Base-by-base conservation (phyloP, 805 yeast genomes). In the Candida sakaeoensis region DNA sequence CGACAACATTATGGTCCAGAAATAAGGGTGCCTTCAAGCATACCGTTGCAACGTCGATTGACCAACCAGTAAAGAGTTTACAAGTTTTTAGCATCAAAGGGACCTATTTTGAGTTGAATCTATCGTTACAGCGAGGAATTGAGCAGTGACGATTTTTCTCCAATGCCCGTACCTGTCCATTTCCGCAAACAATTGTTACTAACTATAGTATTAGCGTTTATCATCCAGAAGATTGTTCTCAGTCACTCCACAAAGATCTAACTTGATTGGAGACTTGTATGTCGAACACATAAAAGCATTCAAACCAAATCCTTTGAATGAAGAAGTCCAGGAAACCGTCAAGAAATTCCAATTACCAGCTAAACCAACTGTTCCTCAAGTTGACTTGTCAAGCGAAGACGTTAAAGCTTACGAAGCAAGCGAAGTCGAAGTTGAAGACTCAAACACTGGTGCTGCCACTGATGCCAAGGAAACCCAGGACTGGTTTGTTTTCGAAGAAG, bases 221-320 rank as follows among this genome's bases (percentile, higher is more conserved):
- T 51, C 65, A 47, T 52, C 67, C 43, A 62, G 59, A 55, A 68
- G 73, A 65, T 54, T 58, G 44, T 61, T 69, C 52, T 64, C 74
- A 38, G 55, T 62, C 46, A 63, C 72, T 40, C 63, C 72, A 47
- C 57, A 62, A 55, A 65, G 68, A 61, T 52, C 51, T 52, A 77
- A 90, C 75, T 72, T 85, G 60, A 65, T 90, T 59, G 77, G 86
- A 63, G 96, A 90, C 52, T 77, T 90, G 53, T 90, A 90, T 74
- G 69, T 91, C 59, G 80, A 77, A 63, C 95, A 90, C 68, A 73
- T 93, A 68, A 86, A 82, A 72, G 79, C 80, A 47, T 90, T 86
- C 80, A 88, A 89, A 75, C 90, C 96, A 60, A 77, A 82, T 44
- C 80, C 88, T 45, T 60, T 82, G 40, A 68, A 85, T 44, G 72